Base-by-base conservation (phyloP, 2,329 filamentous ascomycete species). In the Sporothrix brasiliensis region DNA sequence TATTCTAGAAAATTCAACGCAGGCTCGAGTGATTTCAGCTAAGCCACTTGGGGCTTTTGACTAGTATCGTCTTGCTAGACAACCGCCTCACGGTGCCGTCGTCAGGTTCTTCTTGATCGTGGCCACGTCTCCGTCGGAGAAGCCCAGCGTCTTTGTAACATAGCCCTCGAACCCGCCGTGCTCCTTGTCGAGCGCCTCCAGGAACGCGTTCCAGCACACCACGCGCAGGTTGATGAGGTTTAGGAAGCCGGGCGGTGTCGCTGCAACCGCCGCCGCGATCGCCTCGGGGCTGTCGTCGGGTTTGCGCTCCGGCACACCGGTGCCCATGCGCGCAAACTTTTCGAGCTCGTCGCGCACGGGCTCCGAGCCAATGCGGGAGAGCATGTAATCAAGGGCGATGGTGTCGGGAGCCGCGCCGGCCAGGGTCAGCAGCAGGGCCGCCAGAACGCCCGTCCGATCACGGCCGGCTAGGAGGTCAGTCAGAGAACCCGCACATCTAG, bases 331-430 rank as follows among this genome's bases (percentile, higher is more conserved):
- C 14, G 83, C 81, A 69, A 82, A 83, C 4, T 76, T 74, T 14
- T 85, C 72, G 5, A 88, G 81, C 73, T 80, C 79, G 71, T 83
- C 80, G 24, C 85, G 83, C 7, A 82, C 83, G 34, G 82, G 81
- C 77, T 87, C 86, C 0, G 79, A 81, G 41, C 85, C 85, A 72
- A 88, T 80, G 39, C 86, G 81, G 11, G 85, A 86, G 39, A 88
- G 79, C 76, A 86, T 79, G 77, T 84, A 88, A 77, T 88, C 86
- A 56, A 83, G 77, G 24, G 78, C 74, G 47, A 85, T 77, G 14
- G 76, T 77, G 30, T 85, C 80, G 13, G 78, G 73, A 4, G 80
- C 73, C 30, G 82, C 81, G 41, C 84, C 85, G 1, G 84, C 83
- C 16, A 87, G 79, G n/a, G 78, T 78, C 69, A 85, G 79, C n/a